A percentile compares a stretch with the other conserved stretches of the same genome.
These are phyloP conservation scores for Nothophytophthora sp. DNA, from an alignment of 352 stramenopile species.

Conservation along the genomic window DNA sequence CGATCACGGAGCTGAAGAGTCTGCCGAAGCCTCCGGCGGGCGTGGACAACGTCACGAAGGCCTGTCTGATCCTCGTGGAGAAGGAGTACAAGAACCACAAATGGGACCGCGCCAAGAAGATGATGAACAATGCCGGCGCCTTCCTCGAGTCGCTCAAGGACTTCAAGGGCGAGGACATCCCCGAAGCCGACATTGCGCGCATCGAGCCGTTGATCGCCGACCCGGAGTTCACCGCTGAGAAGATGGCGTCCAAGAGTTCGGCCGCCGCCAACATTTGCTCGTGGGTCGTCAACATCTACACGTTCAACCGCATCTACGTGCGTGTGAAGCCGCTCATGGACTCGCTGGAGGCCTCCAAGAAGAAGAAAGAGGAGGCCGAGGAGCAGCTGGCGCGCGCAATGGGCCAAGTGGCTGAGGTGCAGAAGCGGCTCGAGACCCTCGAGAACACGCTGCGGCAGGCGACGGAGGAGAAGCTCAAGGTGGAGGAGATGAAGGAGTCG, in stretches of 20 bases:
- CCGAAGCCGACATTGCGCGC: slow-evolving; percentile 92
- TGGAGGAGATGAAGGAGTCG: slow-evolving; percentile 94
- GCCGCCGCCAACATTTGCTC: slow-evolving; percentile 97
- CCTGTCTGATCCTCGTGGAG: slow-evolving; percentile 96
- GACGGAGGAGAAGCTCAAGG: slow-evolving; percentile 96
- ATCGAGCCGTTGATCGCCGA: slow-evolving; percentile 93
- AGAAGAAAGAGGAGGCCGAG: slow-evolving; percentile 93
- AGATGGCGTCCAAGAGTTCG: slow-evolving; percentile 97
- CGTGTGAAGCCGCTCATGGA: slow-evolving; percentile 99
- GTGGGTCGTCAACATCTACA: slow-evolving; percentile 98
- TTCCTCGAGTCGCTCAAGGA: slow-evolving; percentile 94
- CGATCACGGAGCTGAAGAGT: slow-evolving; percentile 98
- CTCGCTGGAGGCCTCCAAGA: slow-evolving; percentile 93
- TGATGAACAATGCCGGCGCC: slow-evolving; percentile 98
- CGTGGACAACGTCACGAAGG: slow-evolving; percentile 97
- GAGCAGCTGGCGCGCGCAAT: slow-evolving; percentile 92
- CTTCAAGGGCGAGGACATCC: slow-evolving; percentile 95
- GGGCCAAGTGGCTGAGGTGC: slow-evolving; percentile 93
- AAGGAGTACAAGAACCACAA: slow-evolving; percentile 99
- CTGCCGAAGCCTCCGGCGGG: slow-evolving; percentile 94
- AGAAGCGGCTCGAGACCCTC: slow-evolving; percentile 90
- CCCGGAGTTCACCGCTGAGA: slow-evolving; percentile 94
- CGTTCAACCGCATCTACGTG: slow-evolving; percentile 99
- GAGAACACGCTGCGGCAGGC: slow-evolving; percentile 95
- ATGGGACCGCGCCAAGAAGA: slow-evolving; percentile 98